Base-by-base conservation (phyloP, 805 yeast genomes). In the Yarrowia yakushimensis region DNA sequence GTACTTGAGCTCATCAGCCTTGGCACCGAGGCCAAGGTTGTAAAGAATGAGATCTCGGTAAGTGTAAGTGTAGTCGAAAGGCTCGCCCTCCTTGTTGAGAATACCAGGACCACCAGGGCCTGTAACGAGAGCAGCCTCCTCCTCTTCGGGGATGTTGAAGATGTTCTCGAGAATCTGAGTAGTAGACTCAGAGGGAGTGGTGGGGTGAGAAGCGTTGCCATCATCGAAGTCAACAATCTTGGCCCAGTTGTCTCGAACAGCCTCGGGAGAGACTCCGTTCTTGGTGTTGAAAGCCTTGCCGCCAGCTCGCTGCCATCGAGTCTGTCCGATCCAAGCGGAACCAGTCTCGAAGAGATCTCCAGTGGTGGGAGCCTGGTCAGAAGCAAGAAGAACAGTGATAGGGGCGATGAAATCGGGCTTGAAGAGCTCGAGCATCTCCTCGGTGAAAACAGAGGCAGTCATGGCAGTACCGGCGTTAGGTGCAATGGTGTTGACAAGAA, bases 381-480 rank as follows among this genome's bases (percentile, higher is more conserved):
- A 82, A n/a, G 90, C 81, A 66, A 92, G 81, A 69, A 87, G 80
- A 17, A 90, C 90, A 67, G 90, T 83, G 66, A 92, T 79, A 63
- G 99, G 99, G 1, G 97, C 94, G 52, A 93, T 97, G 74, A 85
- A 90, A 60, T 85, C 83, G 6, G 97, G 92, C 69, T 89, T 90
- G 76, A 86, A 90, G 69, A 86, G 84, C 76, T 90, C 89, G 68
- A 86, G 82, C 75, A 93, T 96, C 65, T 84, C 85, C 52, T 85
- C 86, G 52, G 84, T 82, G 77, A 93, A 88, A 52, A 93, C 85
- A 6, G 96, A 88, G 70, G 84, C 82, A 28, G 99, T 93, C 99
- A 93, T 93, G 63, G 96, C 92, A 45, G 99, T 93, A 71, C 93
- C 97, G 28, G 98, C 98, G 73, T 93, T 97, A 61, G 99, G 99